Conservation (phyloP, 2,329 filamentous ascomycete species). For the Fusarium anguioides region DNA sequence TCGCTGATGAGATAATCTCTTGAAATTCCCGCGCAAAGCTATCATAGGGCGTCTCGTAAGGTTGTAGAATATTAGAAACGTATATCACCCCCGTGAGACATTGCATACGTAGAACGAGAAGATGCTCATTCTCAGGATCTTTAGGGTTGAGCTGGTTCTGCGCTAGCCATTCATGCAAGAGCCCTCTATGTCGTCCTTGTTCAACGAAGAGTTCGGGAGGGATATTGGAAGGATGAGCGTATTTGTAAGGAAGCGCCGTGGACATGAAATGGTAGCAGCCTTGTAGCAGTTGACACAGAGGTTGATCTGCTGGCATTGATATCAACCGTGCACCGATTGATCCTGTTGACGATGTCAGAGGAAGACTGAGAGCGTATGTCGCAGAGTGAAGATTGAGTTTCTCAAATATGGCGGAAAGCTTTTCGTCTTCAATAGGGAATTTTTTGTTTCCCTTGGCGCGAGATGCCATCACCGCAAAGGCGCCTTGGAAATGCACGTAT, state of each 20-base stretch:
- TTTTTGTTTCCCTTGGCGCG: not conserved
- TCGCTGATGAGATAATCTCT: constrained; percentile 19
- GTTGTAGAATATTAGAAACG: constrained; percentile 16
- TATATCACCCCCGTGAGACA: constrained; percentile 26
- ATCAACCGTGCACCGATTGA: fast-evolving
- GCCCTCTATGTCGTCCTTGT: constrained; percentile 12
- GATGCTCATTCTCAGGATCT: not conserved
- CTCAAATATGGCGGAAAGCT: constrained; percentile 1
- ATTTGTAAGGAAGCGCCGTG: not conserved
- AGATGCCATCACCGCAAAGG: constrained; percentile 13
- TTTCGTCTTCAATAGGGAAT: not conserved
- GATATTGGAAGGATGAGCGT: not conserved
- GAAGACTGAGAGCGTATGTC: constrained; percentile 9
- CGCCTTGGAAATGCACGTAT: constrained; percentile 18
- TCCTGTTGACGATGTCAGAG: not conserved
- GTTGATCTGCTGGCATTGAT: not conserved
- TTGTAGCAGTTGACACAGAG: not conserved
- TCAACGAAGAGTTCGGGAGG: constrained; percentile 9
- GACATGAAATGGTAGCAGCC: constrained; percentile 17
- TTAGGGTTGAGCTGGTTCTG: not conserved
- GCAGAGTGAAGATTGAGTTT: constrained; percentile 28
- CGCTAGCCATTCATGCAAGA: constrained; percentile 17
- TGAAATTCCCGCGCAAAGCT: constrained; percentile 13
- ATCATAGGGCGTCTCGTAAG: constrained; percentile 16
- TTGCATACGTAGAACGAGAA: constrained; percentile 21